Evolutionary conservation across 2,329 filamentous ascomycete genomes (phyloP).

Genomic region (Dryadomyces quercivorus): DNA sequence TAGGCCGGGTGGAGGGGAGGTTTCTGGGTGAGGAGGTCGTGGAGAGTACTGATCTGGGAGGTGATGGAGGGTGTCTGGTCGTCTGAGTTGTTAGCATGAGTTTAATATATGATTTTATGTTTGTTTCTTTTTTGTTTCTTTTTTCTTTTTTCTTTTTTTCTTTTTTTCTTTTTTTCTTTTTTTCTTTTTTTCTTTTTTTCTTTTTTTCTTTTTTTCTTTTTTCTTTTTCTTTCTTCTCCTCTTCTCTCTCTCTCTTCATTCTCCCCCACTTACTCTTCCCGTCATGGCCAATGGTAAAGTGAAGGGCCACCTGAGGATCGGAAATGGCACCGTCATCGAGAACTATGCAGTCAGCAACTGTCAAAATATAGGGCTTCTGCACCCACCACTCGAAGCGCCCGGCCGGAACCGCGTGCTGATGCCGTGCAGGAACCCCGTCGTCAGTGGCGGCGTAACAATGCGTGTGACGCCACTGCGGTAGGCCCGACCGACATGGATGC

Average conservation of each 20-base stretch:
- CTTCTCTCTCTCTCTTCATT: no score
- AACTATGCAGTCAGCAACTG: not conserved
- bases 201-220: no score
- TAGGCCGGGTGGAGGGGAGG: not conserved
- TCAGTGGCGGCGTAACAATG: slow-evolving; percentile 26
- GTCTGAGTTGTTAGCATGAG: not conserved
- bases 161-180: no score
- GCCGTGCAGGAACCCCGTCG: slow-evolving; percentile 19
- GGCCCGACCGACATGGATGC: slow-evolving; percentile 27
- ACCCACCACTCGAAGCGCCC: slow-evolving; percentile 12
- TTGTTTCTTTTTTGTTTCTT: no score
- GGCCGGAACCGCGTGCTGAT: slow-evolving; percentile 18
- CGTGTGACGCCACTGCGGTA: slow-evolving; percentile 31
- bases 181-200: no score
- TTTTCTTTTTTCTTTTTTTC: no score
- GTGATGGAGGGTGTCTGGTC: slow-evolving; percentile 1
- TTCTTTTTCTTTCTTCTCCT: no score
- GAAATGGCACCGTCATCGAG: slow-evolving; percentile 1
- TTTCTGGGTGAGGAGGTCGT: not conserved
- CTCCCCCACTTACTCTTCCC: slow-evolving; percentile 1
- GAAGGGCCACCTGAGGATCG: not conserved
- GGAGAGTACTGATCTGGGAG: not conserved
- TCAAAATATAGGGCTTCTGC: not conserved
- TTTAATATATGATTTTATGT: no score
- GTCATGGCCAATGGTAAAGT: slow-evolving; percentile 5